Evolutionary conservation across 495 filamentous ascomycete genomes (phyloP).

Genomic region (Penicillium longicatenatum): DNA sequence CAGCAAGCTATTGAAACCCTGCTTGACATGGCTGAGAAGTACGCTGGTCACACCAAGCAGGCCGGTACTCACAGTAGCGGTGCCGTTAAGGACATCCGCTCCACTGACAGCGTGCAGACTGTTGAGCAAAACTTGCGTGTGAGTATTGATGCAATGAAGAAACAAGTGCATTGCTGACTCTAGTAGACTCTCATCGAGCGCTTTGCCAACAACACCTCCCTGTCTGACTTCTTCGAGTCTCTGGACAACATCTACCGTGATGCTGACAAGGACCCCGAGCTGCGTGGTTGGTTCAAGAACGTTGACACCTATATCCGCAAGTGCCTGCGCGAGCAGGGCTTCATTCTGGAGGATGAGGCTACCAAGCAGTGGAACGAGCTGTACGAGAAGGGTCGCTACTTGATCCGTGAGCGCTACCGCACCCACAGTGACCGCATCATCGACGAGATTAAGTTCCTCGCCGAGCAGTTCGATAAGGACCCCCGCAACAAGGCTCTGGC

Average conservation of each 20-base stretch:
- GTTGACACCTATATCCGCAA: constrained; percentile 74
- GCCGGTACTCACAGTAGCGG: constrained; percentile 62
- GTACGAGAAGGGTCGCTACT: constrained; percentile 83
- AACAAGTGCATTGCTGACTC: constrained; percentile 32
- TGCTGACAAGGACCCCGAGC: constrained; percentile 84
- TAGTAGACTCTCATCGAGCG: constrained; percentile 77
- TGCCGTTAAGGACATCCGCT: constrained; percentile 69
- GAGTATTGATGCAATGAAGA: background rate
- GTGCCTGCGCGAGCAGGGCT: constrained; percentile 86
- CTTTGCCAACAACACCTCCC: constrained; percentile 92
- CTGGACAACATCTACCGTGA: constrained; percentile 89
- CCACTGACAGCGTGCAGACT: constrained; percentile 57
- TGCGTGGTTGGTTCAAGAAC: constrained; percentile 85
- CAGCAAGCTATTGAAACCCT: constrained; percentile 85
- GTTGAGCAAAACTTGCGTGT: constrained; percentile 79
- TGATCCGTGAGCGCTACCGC: constrained; percentile 87
- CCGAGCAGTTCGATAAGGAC: constrained; percentile 85
- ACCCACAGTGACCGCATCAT: constrained; percentile 83
- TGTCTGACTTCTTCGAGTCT: constrained; percentile 80
- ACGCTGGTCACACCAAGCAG: constrained; percentile 71
- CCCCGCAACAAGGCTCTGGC: constrained; percentile 80
- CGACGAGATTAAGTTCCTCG: constrained; percentile 88
- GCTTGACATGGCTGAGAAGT: constrained; percentile 80
- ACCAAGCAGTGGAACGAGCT: constrained; percentile 81
- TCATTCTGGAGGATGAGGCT: constrained; percentile 81